A percentile compares a stretch with the other conserved stretches of the same genome.
These are phyloP conservation scores for Cotoneaster glaucophyllus DNA, from an alignment of 306 rosid species.

Conservation along the genomic window DNA sequence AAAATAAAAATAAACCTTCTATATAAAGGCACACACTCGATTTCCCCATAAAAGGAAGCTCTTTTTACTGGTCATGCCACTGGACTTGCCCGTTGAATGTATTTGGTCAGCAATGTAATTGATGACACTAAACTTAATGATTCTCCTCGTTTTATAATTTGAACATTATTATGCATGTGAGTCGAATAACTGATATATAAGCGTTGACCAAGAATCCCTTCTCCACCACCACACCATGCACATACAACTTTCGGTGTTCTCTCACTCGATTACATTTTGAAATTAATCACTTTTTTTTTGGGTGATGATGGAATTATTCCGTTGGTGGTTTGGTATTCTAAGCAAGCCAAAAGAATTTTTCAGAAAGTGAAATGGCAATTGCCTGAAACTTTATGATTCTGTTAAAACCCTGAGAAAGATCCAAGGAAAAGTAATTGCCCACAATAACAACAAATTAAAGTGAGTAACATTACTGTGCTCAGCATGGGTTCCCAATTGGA, in stretches of 20 bases:
- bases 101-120: neutral
- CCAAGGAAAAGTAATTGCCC: neutral
- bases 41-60: neutral
- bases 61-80: neutral
- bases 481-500: neutral
- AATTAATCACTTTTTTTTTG: neutral
- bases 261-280: constrained; percentile 39
- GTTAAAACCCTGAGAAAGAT: neutral
- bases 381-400: neutral
- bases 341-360: neutral
- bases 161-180: neutral
- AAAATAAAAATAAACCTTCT: too few relatives aligned
- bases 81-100: neutral
- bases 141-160: neutral
- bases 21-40: neutral
- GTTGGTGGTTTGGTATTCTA: neutral
- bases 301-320: constrained; percentile 26
- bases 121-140: neutral
- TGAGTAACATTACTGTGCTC: neutral
- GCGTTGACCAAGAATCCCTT: neutral
- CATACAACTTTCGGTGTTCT: constrained; percentile 48
- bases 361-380: neutral
- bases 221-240: constrained; percentile 1
- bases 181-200: neutral
- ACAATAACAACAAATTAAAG: neutral